Evolutionary conservation across 805 yeast genomes (phyloP).

Genomic region (Hermanozyma aechmeae): DNA sequence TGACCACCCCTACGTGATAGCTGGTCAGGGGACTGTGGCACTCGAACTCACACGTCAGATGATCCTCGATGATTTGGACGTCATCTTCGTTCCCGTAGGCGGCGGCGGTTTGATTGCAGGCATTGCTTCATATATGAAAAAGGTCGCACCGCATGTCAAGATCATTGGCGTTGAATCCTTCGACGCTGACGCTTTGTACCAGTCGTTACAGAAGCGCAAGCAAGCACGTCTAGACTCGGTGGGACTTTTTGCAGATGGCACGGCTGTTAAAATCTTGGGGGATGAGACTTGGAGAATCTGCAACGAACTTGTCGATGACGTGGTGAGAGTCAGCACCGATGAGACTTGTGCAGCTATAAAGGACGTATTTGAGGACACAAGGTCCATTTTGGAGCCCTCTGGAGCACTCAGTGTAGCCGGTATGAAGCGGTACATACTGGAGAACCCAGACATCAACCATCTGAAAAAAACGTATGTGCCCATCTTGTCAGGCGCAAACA

Average conservation of each 20-base stretch:
- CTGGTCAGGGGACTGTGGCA: conserved; percentile 98
- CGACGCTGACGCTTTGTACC: conserved; percentile 90
- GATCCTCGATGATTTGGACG: conserved; percentile 64
- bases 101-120: conserved; percentile 98
- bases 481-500: conserved; percentile 90
- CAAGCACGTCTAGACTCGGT: conserved; percentile 57
- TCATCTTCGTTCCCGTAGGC: conserved; percentile 89
- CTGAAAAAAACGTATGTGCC: conserved; percentile 68
- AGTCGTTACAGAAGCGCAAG: conserved; percentile 49
- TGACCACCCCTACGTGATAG: conserved; percentile 95
- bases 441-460: conserved; percentile 65
- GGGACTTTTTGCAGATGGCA: conserved; percentile 98
- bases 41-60: conserved; percentile 87
- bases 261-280: conserved; percentile 88
- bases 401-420: conserved; percentile 98
- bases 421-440: conserved; percentile 66
- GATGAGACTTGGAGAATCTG: conserved; percentile 85
- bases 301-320: conserved; percentile 76
- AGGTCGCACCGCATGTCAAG: conserved; percentile 96
- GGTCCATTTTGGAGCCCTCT: conserved; percentile 91
- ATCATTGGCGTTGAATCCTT: conserved; percentile 92
- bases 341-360: conserved; percentile 95
- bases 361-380: conserved; percentile 92
- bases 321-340: conserved; percentile 77
- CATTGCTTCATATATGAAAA: conserved; percentile 78